These are phyloP conservation scores for Kuraishia hungarica DNA, from an alignment of 805 yeast genomes.

Conservation along the genomic window DNA sequence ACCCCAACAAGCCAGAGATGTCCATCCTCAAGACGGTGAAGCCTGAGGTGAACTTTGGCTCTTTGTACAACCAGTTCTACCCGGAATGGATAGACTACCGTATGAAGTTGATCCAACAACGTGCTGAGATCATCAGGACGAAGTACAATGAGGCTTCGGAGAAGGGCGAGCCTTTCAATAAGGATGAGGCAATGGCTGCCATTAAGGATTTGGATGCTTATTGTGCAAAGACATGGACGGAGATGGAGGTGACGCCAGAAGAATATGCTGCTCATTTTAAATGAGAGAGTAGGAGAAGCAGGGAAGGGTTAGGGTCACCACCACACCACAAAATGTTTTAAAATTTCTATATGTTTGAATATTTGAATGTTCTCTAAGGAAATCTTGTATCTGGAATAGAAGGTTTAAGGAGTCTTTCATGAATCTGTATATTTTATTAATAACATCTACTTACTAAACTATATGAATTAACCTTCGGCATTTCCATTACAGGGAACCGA, in stretches of 20 bases:
- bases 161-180: constrained; percentile 25
- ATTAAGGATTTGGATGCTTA: constrained; percentile 21
- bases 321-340: too few species aligned
- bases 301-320: background rate
- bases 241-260: constrained; percentile 23
- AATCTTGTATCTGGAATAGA: background rate
- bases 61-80: constrained; percentile 29
- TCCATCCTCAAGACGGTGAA: constrained; percentile 32
- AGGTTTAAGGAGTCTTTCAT: background rate
- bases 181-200: constrained; percentile 23
- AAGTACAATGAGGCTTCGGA: constrained; percentile 13
- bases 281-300: too few species aligned
- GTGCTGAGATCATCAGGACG: constrained; percentile 20
- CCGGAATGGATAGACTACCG: constrained; percentile 31
- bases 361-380: too few species aligned
- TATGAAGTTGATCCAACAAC: constrained; percentile 23
- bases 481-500: constrained; percentile 8
- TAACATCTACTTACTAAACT: too few species aligned
- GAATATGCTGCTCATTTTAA: constrained; percentile 12
- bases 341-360: too few species aligned
- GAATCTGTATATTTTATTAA: too few species aligned
- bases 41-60: constrained; percentile 27
- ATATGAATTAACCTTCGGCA: too few species aligned
- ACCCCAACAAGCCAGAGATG: constrained; percentile 25
- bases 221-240: constrained; percentile 19